Evolutionary conservation across 192 early-diverging fungal genomes (phyloP).

Genomic region (Backusella tuberculispora): DNA sequence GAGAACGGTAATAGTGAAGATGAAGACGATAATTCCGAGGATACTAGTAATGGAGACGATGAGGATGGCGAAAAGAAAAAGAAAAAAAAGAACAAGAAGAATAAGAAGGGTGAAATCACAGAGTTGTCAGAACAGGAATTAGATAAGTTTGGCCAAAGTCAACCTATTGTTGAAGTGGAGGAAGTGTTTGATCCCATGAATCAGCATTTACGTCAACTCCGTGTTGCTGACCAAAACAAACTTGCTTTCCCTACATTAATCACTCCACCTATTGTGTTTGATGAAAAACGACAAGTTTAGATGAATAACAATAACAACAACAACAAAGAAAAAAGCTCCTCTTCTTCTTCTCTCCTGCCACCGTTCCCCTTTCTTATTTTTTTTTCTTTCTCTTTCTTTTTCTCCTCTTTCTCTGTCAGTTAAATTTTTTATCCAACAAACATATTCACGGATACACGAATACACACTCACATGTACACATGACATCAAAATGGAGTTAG

Average conservation of each 20-base stretch:
- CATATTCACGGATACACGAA: no score
- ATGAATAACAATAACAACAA: no score
- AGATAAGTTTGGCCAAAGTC: background rate
- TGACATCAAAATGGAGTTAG: no score
- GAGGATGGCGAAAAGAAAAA: slow-evolving; percentile 7
- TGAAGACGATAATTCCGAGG: background rate
- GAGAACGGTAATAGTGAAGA: background rate
- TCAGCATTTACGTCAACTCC: background rate
- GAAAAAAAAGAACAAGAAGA: slow-evolving; percentile 15
- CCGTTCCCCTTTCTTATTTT: no score
- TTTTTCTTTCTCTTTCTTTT: no score
- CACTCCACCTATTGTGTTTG: no score
- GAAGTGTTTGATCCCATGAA: slow-evolving; percentile 7
- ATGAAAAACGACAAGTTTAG: no score
- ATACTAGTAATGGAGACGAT: background rate
- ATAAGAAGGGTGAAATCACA: slow-evolving; percentile 15
- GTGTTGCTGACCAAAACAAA: background rate
- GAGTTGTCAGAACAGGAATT: background rate
- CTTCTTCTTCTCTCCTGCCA: no score
- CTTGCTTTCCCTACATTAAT: background rate
- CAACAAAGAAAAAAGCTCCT: no score
- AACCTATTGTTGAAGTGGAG: slow-evolving; percentile 2
- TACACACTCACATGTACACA: no score
- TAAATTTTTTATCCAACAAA: no score
- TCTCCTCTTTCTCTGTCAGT: no score